These are phyloP conservation scores for Calonectria pseudoreteaudii DNA, from an alignment of 2,329 filamentous ascomycete genomes.

Conservation along the genomic window DNA sequence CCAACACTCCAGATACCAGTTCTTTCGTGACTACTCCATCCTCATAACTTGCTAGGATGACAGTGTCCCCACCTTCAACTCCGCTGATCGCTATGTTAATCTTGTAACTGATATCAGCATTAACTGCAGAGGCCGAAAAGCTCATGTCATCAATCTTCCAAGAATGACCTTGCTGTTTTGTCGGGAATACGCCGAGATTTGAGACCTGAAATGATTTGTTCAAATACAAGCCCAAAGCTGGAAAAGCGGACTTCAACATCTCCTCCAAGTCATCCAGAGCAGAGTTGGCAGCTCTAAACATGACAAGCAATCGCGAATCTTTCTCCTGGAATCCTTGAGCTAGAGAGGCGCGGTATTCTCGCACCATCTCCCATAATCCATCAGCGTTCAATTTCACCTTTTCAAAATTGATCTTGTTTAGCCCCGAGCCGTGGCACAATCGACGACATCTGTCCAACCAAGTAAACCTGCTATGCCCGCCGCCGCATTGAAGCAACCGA, in stretches of 20 bases:
- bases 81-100: constrained; percentile 19
- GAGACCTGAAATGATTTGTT: constrained; percentile 28
- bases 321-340: neutral
- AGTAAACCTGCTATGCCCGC: neutral
- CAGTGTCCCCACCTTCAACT: constrained; percentile 24
- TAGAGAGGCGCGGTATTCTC: constrained; percentile 13
- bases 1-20: constrained; percentile 16
- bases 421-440: neutral
- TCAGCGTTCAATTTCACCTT: neutral
- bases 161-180: neutral
- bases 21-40: constrained; percentile 15
- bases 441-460: constrained; percentile 19
- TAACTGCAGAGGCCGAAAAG: constrained; percentile 27
- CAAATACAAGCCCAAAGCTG: constrained; percentile 21
- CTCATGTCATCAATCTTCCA: constrained; percentile 33
- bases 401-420: neutral
- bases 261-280: constrained; percentile 20
- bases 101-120: constrained; percentile 21
- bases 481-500: constrained; percentile 15
- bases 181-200: constrained; percentile 16
- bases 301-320: neutral
- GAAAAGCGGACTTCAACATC: constrained; percentile 14
- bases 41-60: constrained; percentile 27
- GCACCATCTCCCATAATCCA: constrained; percentile 20
- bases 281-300: constrained; percentile 21